Evolutionary conservation across 2,329 filamentous ascomycete genomes (phyloP).

Genomic region (Tolypocladium guangdongense): DNA sequence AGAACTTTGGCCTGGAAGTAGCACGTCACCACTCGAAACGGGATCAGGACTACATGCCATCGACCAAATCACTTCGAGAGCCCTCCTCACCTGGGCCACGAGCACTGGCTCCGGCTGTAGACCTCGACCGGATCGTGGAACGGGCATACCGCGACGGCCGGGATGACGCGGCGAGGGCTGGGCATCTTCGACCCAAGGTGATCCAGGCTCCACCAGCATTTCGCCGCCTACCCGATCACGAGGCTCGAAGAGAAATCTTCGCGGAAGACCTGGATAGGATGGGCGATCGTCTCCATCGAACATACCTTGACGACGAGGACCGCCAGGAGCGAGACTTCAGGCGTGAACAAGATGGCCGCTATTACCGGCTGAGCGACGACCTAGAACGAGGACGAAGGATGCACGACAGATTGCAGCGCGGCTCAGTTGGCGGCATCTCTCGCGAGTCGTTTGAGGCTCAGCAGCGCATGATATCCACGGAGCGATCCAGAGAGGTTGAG

Average conservation of each 20-base stretch:
- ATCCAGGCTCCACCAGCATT: not conserved
- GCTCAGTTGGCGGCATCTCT: not conserved
- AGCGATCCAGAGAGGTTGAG: not conserved
- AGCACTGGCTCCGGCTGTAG: not conserved
- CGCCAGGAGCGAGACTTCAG: not conserved
- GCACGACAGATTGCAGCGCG: not conserved
- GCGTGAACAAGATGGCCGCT: not conserved
- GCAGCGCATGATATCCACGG: not conserved
- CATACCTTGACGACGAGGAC: not conserved
- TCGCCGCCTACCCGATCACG: not conserved
- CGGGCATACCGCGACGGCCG: not conserved
- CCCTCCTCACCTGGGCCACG: not conserved
- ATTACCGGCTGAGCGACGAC: not conserved
- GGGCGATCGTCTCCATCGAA: not conserved
- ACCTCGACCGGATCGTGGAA: not conserved
- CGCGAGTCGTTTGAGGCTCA: not conserved
- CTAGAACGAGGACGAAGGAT: not conserved
- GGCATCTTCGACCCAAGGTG: not conserved
- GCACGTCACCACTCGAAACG: not conserved
- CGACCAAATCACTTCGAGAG: not conserved
- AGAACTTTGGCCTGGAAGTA: slow-evolving; percentile 5
- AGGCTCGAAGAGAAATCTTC: not conserved
- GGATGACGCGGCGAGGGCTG: not conserved
- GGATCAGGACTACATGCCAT: not conserved
- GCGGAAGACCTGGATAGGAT: not conserved